Conservation (phyloP, 2,329 filamentous ascomycete genomes). For the Bipolaris gigantea region DNA sequence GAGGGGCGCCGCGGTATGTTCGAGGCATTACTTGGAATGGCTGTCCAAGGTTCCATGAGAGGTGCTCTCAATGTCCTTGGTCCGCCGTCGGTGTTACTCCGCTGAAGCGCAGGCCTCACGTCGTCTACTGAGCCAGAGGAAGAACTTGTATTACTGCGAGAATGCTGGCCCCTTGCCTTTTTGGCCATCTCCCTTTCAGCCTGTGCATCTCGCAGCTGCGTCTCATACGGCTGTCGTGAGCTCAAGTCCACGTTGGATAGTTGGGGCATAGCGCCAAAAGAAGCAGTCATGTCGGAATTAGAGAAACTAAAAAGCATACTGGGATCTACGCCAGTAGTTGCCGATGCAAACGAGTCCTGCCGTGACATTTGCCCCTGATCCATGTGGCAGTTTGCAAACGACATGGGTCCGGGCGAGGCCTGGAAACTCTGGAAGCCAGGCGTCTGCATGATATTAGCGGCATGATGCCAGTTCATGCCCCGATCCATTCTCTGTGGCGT, state of each 20-base stretch:
- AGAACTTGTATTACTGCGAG: constrained; percentile 46
- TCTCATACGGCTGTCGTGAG: constrained; percentile 46
- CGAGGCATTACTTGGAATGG: constrained; percentile 22
- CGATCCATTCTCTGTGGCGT: constrained; percentile 40
- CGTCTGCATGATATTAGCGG: constrained; percentile 35
- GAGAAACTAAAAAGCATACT: constrained; percentile 52
- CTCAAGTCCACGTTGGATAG: constrained; percentile 18
- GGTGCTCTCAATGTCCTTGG: constrained; percentile 34
- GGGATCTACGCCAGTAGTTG: constrained; percentile 51
- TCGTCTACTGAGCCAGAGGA: constrained; percentile 42
- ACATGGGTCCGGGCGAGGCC: constrained; percentile 28
- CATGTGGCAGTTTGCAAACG: constrained; percentile 28
- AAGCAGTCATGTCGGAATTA: constrained; percentile 28
- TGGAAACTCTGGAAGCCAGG: constrained; percentile 41
- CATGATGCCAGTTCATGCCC: constrained; percentile 36
- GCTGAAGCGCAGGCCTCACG: constrained; percentile 42
- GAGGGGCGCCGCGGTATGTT: constrained; percentile 50
- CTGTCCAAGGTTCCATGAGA: constrained; percentile 36
- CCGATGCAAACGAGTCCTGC: constrained; percentile 39
- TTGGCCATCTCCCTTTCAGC: constrained; percentile 40
- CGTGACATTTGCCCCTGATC: constrained; percentile 25
- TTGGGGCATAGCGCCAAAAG: constrained; percentile 33
- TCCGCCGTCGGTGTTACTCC: constrained; percentile 53
- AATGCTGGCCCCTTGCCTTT: constrained; percentile 40
- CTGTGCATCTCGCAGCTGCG: constrained; percentile 39